Evolutionary conservation across 257 asterid species (phyloP), one percentile per base, ranked within the genome.

Genomic region (Jacaranda mimosifolia): DNA sequence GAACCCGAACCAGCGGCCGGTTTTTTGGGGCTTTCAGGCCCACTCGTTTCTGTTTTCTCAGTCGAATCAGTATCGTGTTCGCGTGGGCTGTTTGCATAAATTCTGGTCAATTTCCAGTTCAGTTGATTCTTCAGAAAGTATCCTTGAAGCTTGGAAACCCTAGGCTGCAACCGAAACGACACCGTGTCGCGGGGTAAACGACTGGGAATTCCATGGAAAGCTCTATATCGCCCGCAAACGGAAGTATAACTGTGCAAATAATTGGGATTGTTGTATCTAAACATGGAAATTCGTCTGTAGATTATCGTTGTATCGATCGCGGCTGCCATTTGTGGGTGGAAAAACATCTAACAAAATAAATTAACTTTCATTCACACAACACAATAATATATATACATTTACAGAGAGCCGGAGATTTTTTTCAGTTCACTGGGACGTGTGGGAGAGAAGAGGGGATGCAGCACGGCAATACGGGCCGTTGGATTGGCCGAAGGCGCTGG

Each of bases 11-110:
- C 83, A 9, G 84, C 60, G 43, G 73, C 85, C 35, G 77, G 48
- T 35, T 82, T 80, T 59, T 82, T 85, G 32, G 91, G 87, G 65
- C 71, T 84, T 48, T 93, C 97, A 5, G 91, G 85, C 62, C 88
- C 81, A 12, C 65, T 75, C 19, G 87, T 40, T 17, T 93, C 98
- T 19, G 86, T 67, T 49, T 86, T 90, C 26, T 89, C 91, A 0
- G 87, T 71, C 18, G 99, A 84, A 71, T 93, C 97, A 49, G 94
- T 89, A 39, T 93, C 99, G 63, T 91, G 98, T 39, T 94, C 98
- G 63, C 92, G 86, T 1, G 93, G 88, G 57, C 91, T 86, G 7
- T 91, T 87, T 14, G 96, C 89, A 68, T 87, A 84, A 77, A 89
- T 87, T 81, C 38, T 84, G 76, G 86, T 75, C 17, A 67, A 80